Base-by-base conservation (phyloP, 345 rosid genomes). In the Syzygium jambos region DNA sequence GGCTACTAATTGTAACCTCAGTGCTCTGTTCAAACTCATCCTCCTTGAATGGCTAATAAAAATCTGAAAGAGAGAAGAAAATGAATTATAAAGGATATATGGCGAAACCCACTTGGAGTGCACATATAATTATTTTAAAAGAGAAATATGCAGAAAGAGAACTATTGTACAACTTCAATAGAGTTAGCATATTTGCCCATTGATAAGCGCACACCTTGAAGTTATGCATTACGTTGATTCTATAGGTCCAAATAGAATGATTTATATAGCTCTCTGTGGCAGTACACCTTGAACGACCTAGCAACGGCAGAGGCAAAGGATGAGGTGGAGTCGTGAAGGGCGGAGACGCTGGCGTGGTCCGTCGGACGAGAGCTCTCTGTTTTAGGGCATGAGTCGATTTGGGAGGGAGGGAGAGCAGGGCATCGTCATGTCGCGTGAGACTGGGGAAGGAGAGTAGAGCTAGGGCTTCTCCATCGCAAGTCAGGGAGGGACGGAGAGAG, bases 21-120 rank as follows among this genome's bases (percentile, higher is more conserved):
- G 98, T 95, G 87, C 93, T 95, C 91, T 96, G 98, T 86, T 96
- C 99, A 87, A 94, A 88, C 87, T 95, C 97, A 88, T 96, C 98
- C 91, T 96, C 97, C 95, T 92, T 92, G n/a, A 96, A 92, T 41
- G 99, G 99, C 55, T 98, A 92, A 89, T 96, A 95, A 89, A 96
- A 94, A 93, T 98, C 99, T 98, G 87, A 85, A 83, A 63, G 86
- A 46, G 43, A 53, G 80, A 68, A 68, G 46, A 19, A 88, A 86
- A 25, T 23, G 78, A 25, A 29, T 59, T 82, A 86, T 38, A 85
- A 43, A 88, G 46, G 2, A 68, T 9, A 34, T 4, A 68, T 68
- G 19, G 49, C 34, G 25, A 68, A 68, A 68, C 34, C 80, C 46
- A 34, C 80, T 9, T 34, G 49, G 46, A 19, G 7, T 17, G 80